Base-by-base conservation (phyloP, 2,329 filamentous ascomycete species). In the Didymella exigua region DNA sequence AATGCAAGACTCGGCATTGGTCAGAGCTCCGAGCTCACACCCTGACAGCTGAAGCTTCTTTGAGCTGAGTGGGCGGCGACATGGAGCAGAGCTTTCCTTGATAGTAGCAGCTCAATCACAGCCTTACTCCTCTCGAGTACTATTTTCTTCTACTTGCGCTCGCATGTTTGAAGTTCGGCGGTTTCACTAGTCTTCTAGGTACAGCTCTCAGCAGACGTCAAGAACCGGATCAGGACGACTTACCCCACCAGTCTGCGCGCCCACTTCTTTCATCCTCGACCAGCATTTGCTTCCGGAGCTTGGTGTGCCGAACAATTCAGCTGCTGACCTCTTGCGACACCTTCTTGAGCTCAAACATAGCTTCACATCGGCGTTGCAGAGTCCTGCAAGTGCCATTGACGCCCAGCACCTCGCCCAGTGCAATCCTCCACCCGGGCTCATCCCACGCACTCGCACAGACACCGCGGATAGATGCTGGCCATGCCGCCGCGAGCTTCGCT, bases 401-500 rank as follows among this genome's bases (percentile, higher is more conserved):
- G 34, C 54, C 38, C 51, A 29, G 36, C 18, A 31, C 45, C 24
- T 40, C 46, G n/a, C 44, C 33, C 37, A 33, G 29, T 40, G 27
- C 43, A 26, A 38, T 38, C 27, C 48, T 48, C 33, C 34, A 40
- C 26, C 40, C 10, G 43, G 43, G 54, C 43, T 43, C 44, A 26
- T 41, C 43, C 41, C 50, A 30, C 52, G 24, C 47, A 21, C 47
- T 38, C 34, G 41, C 49, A 52, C 40, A 54, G 52, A 45, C 52
- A 43, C 40, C 14, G 42, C 47, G 54, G 38, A 63, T 75, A 75
- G 68, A 77, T 78, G 78, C 77, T 81, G 75, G 81, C 79, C 79
- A 96, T 96, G 93, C 92, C 93, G 79, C 91, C 91, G 51, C 87
- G 91, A 84, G 86, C 89, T 70, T 88, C 90, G 65, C 83, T 96